These are phyloP conservation scores for Tolypocladium ovalisporum DNA, from an alignment of 2,329 filamentous ascomycete genomes.

Conservation along the genomic window DNA sequence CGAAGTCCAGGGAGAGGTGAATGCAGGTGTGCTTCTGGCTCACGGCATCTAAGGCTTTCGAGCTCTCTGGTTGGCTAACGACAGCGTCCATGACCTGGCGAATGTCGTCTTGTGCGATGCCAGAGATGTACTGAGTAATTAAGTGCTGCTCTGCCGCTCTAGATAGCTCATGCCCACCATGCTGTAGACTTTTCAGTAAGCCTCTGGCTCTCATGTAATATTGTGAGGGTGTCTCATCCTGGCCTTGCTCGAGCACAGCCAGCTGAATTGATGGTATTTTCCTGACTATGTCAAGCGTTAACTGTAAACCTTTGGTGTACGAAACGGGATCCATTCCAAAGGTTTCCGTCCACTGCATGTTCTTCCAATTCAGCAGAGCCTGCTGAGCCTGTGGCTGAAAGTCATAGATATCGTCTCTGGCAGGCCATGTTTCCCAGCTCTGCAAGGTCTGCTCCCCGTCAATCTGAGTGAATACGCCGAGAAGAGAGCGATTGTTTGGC, in stretches of 20 bases:
- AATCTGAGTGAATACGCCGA: slow-evolving; percentile 40
- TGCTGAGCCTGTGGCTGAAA: slow-evolving; percentile 18
- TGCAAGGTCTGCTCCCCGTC: slow-evolving; percentile 46
- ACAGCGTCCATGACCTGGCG: slow-evolving; percentile 25
- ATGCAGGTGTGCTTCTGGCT: slow-evolving; percentile 41
- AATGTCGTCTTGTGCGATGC: slow-evolving; percentile 36
- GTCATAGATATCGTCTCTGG: slow-evolving; percentile 8
- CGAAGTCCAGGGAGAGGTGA: slow-evolving; percentile 45
- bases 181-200: slow-evolving; percentile 23
- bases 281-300: slow-evolving; percentile 36
- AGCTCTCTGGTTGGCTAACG: slow-evolving; percentile 5
- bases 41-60: slow-evolving; percentile 27
- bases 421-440: slow-evolving; percentile 17
- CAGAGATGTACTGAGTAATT: slow-evolving; percentile 36
- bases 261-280: slow-evolving; percentile 42
- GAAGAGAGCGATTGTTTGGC: slow-evolving; percentile 34
- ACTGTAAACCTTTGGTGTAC: slow-evolving; percentile 43
- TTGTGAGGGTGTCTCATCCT: slow-evolving; percentile 36
- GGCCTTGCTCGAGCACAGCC: slow-evolving; percentile 39
- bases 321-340: slow-evolving; percentile 35
- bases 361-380: slow-evolving; percentile 33
- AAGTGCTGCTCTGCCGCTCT: slow-evolving; percentile 10
- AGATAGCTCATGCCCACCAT: slow-evolving; percentile 17
- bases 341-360: slow-evolving; percentile 24
- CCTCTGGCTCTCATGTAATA: slow-evolving; percentile 34